phyloP scores from a whole-genome alignment of 2,329 filamentous ascomycete species.

The Pestalotiopsis sp. region DNA sequence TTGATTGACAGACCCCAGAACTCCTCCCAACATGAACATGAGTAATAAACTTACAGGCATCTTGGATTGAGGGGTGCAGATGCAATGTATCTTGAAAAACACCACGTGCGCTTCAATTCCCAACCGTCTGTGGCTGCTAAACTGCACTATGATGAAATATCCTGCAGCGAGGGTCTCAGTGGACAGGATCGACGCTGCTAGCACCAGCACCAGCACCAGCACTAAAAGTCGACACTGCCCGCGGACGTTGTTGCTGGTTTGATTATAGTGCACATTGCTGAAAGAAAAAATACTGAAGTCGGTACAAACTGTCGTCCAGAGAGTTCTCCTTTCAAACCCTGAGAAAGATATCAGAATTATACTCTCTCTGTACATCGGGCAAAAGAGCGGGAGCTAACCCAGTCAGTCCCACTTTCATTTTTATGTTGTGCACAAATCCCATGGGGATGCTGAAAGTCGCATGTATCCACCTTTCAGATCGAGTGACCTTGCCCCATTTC shows the following conservation, averaged over 20 bases:
- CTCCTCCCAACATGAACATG: background rate
- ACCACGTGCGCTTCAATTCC: background rate
- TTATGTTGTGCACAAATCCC: background rate
- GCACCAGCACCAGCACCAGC: background rate
- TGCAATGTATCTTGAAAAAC: background rate
- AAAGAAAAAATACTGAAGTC: no score
- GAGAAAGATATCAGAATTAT: background rate
- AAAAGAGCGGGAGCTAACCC: background rate
- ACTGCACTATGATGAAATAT: conserved; percentile 13
- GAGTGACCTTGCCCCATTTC: no score
- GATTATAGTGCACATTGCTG: no score
- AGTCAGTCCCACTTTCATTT: background rate
- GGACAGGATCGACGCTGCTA: background rate
- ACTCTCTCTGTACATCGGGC: no score
- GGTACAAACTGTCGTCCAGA: background rate
- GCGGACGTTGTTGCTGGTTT: no score
- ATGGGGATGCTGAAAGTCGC: background rate
- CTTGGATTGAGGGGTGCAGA: background rate
- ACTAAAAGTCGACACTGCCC: no score
- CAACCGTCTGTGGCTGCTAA: background rate
- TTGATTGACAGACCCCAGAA: background rate
- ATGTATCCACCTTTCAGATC: background rate
- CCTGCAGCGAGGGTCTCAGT: conserved; percentile 7
- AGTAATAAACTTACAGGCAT: background rate
- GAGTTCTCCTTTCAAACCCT: background rate